Evolutionary conservation across 495 filamentous ascomycete species (phyloP), one percentile per base, ranked within the genome.

Genomic region (Pyronema domesticum): DNA sequence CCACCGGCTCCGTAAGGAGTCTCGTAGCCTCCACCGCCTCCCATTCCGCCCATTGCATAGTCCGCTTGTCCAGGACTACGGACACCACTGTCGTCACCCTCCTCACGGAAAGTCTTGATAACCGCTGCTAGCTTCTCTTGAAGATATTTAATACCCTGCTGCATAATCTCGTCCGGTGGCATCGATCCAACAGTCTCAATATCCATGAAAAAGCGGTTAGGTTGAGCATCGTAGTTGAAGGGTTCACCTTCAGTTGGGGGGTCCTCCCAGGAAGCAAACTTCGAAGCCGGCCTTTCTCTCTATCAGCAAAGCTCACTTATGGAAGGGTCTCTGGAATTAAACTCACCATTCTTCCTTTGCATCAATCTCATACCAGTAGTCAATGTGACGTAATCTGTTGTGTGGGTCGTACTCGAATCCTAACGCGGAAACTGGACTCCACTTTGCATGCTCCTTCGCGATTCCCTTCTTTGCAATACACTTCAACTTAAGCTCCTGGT

Each of bases 401-500:
- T 89, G 82, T 55, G 91, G 91, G 65, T 98, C 91, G 68, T 98
- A 98, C 69, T 98, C 91, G 61, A 96, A 98, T 19, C 87, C 91
- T 49, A 98, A 80, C 5, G 91, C 93, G 54, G 88, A 74, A 40
- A 82, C 84, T 2, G 93, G 88, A 47, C 84, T 81, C 91, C 91
- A 98, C 67, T 98, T 98, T 0, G 93, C 83, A 72, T 98, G 91
- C 67, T 98, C 91, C 74, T 96, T 98, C 3, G 89, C 88, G 55
- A 95, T 95, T 0, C 91, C 91, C 73, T 96, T 96, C 76, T 94
- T 95, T 51, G 88, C 93, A 58, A 95, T 80, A 63, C 89, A 95
- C 43, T 80, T 82, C 67, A 96, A 76, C 66, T 83, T 81, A 51
- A 98, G 66, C 67, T 94, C 85, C 66, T 98, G 93, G 4, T 80